Base-by-base conservation (phyloP, 768 basidiomycete species). In the Lentinula raphanica region DNA sequence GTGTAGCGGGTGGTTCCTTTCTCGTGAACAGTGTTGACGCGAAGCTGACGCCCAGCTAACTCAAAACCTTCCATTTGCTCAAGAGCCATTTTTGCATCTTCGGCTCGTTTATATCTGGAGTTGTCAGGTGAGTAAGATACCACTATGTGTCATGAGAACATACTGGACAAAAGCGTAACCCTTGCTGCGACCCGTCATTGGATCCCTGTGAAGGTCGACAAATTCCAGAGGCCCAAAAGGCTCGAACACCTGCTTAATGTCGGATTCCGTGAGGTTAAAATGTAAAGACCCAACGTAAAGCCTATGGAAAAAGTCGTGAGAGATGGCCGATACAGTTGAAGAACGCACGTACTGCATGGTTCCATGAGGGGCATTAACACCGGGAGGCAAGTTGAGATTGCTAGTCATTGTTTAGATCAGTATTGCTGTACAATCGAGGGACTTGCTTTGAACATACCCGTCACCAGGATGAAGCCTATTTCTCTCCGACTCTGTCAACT, bases 51-150 rank as follows among this genome's bases (percentile, higher is more conserved):
- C 39, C 97, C 97, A 54, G 97, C 97, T 58, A 99, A 81, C 66
- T 97, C 94, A 68, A 99, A 99, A 28, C 93, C 93, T 77, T 98
- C 95, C 97, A 99, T 99, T 65, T 98, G 93, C 67, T 97, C 94
- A 44, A 99, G 73, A 25, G 97, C 97, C 87, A 95, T 95, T 69
- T 90, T 89, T 25, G 97, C 96, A 69, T 98, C 92, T 69, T 94
- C 90, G n/a, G 84, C 76, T 53, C 92, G 81, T 68, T 92, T 92
- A 71, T 94, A 95, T 71, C 92, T 94, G 60, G 55, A 21, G 51
- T 32, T 35, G 48, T 32, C 19, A 17, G 28, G 27, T 39, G 21
- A 44, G 50, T 42, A 19, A 28, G n/a, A 3, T 29, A 15, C n/a
- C n/a, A 29, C n/a, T 51, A 9, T 49, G 3, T 31, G 8, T 49